Conservation (phyloP, 192 early-diverging fungal genomes). For the Pilobolus umbonatus region DNA sequence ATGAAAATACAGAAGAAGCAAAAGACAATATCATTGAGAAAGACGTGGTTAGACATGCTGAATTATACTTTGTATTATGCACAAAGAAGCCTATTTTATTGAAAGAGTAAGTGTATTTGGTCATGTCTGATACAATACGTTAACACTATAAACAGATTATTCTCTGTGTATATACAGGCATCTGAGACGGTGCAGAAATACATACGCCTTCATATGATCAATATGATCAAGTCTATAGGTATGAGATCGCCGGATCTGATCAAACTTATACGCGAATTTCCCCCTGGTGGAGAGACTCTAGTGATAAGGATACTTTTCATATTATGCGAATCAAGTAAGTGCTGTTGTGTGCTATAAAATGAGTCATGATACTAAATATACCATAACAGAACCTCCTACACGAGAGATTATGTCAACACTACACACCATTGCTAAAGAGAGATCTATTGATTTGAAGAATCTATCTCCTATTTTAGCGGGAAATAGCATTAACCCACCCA, state of each 20-base stretch:
- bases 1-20: constrained; percentile 7
- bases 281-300: constrained; percentile 66
- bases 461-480: constrained; percentile 1
- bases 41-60: constrained; percentile 62
- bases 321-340: constrained; percentile 54
- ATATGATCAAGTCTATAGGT: constrained; percentile 63
- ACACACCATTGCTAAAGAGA: constrained; percentile 1
- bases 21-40: constrained; percentile 44
- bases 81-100: constrained; percentile 69
- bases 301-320: constrained; percentile 57
- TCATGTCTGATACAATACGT: neutral
- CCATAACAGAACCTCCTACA: constrained; percentile 1
- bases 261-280: constrained; percentile 57
- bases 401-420: constrained; percentile 3
- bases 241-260: constrained; percentile 49
- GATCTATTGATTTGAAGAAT: constrained; percentile 10
- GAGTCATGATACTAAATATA: neutral
- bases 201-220: constrained; percentile 55
- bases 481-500: neutral
- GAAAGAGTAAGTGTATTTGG: constrained; percentile 42
- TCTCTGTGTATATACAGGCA: constrained; percentile 41
- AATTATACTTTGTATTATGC: constrained; percentile 74
- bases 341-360: neutral
- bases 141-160: constrained; percentile 39
- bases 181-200: constrained; percentile 39